Percentiles rank a stretch among this genome's conserved stretches.
These are phyloP conservation scores for Rasamsonia emersonii DNA, from an alignment of 2,329 filamentous ascomycete species.

Conservation along the genomic window DNA sequence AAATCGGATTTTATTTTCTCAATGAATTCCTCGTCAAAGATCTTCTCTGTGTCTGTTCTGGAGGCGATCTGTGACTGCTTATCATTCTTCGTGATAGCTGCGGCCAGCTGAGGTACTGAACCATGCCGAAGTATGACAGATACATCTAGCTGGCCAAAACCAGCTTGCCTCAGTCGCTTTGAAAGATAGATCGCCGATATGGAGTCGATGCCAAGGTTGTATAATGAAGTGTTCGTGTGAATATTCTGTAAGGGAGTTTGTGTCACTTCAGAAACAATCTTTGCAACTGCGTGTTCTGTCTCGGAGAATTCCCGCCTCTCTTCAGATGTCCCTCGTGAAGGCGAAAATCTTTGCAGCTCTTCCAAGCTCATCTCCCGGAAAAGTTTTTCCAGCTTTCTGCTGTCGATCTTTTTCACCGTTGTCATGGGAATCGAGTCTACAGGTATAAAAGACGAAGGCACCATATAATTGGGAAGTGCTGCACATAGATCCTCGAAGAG, in stretches of 20 bases:
- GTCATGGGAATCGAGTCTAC: slow-evolving; percentile 63
- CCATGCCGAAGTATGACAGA: slow-evolving; percentile 62
- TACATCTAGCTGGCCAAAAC: slow-evolving; percentile 50
- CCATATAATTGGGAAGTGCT: slow-evolving; percentile 64
- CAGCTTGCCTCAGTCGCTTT: slow-evolving; percentile 42
- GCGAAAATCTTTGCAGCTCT: slow-evolving; percentile 37
- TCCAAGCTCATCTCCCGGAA: slow-evolving; percentile 41
- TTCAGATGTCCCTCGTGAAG: slow-evolving; percentile 16
- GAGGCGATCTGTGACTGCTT: neutral
- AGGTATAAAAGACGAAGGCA: slow-evolving; percentile 65
- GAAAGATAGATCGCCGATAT: slow-evolving; percentile 69
- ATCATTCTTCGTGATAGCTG: slow-evolving; percentile 9
- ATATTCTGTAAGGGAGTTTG: slow-evolving; percentile 41
- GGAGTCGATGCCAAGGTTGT: slow-evolving; percentile 73
- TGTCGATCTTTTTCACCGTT: slow-evolving; percentile 66
- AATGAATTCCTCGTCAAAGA: slow-evolving; percentile 20
- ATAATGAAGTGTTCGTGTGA: slow-evolving; percentile 60
- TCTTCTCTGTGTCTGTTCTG: slow-evolving; percentile 3
- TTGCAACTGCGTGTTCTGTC: slow-evolving; percentile 49
- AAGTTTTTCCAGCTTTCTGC: slow-evolving; percentile 40
- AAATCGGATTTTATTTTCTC: slow-evolving; percentile 26
- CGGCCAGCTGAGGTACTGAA: slow-evolving; percentile 55
- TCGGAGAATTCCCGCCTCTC: slow-evolving; percentile 40
- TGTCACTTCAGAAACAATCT: slow-evolving; percentile 46
- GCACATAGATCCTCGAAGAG: slow-evolving; percentile 50